Evolutionary conservation across 768 basidiomycete species (phyloP).

Genomic region (Tulasnella sp.): DNA sequence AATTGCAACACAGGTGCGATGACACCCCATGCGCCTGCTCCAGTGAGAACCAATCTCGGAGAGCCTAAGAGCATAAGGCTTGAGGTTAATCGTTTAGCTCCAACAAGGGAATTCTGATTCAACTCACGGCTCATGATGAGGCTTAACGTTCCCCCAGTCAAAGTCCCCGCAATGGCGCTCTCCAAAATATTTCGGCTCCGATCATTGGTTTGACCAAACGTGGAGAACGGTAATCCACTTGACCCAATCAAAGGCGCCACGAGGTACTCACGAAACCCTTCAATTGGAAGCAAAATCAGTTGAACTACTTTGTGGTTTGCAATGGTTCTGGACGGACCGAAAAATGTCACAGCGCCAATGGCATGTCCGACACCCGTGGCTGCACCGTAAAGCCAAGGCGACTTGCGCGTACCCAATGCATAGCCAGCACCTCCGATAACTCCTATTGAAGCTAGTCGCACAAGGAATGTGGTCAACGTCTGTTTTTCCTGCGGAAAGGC

Average conservation of each 20-base stretch:
- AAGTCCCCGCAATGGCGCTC: conserved; percentile 58
- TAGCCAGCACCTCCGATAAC: conserved; percentile 37
- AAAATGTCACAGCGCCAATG: conserved; percentile 63
- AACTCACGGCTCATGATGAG: conserved; percentile 46
- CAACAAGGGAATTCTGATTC: not conserved
- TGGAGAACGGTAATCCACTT: conserved; percentile 10
- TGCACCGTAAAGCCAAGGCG: conserved; percentile 40
- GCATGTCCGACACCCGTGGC: conserved; percentile 63
- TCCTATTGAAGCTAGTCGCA: conserved; percentile 42
- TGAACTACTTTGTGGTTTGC: not conserved
- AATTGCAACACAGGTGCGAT: conserved; percentile 56
- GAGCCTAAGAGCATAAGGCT: conserved; percentile 41
- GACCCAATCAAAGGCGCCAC: conserved; percentile 42
- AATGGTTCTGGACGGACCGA: conserved; percentile 41
- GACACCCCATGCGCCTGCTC: conserved; percentile 47
- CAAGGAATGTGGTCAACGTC: not conserved
- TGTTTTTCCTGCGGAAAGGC: not conserved
- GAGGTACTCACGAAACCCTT: conserved; percentile 69
- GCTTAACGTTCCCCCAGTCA: conserved; percentile 52
- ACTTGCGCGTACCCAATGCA: conserved; percentile 39
- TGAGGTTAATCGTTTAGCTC: not conserved
- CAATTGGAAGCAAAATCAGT: not conserved
- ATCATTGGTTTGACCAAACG: conserved; percentile 41
- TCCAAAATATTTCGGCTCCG: conserved; percentile 55
- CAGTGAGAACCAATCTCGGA: conserved; percentile 43